Evolutionary conservation across 2,329 filamentous ascomycete species (phyloP).

Genomic region (Fusarium sulawesiense): DNA sequence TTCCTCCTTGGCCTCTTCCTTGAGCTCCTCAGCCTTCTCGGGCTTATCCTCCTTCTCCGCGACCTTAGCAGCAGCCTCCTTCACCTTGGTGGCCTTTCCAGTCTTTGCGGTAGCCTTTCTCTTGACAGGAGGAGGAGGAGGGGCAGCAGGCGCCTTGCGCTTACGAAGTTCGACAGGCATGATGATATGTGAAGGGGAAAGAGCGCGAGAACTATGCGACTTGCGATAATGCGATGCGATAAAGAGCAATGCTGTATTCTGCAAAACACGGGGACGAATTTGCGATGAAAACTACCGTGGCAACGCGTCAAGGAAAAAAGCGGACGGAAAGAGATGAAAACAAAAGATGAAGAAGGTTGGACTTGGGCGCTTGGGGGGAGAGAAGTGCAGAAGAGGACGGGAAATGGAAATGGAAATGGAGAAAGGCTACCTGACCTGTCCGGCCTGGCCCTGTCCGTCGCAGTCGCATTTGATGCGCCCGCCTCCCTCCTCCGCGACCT

Average conservation of each 20-base stretch:
- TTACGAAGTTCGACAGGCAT: slow-evolving; percentile 72
- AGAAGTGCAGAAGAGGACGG: slow-evolving; percentile 2
- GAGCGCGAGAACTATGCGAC: slow-evolving; percentile 14
- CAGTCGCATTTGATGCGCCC: slow-evolving; percentile 43
- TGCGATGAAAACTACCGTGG: slow-evolving; percentile 12
- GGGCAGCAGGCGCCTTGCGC: slow-evolving; percentile 66
- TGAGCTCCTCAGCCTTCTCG: slow-evolving; percentile 51
- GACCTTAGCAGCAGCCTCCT: slow-evolving; percentile 48
- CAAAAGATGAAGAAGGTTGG: slow-evolving; percentile 41
- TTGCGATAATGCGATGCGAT: slow-evolving; percentile 27
- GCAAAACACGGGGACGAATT: slow-evolving; percentile 20
- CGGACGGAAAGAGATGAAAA: slow-evolving; percentile 29
- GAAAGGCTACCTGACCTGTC: slow-evolving; percentile 16
- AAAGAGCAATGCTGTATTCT: slow-evolving; percentile 22
- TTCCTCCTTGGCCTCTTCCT: slow-evolving; percentile 39
- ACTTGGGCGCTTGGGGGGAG: slow-evolving; percentile 41
- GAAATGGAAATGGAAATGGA: slow-evolving; percentile 20
- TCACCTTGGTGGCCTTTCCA: slow-evolving; percentile 39
- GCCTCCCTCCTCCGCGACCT: slow-evolving; percentile 2
- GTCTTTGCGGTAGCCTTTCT: slow-evolving; percentile 52
- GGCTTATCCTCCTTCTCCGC: slow-evolving; percentile 49
- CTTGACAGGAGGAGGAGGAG: slow-evolving; percentile 53
- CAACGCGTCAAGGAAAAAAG: slow-evolving; percentile 24
- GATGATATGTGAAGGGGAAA: slow-evolving; percentile 18
- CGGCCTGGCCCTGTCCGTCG: slow-evolving; percentile 41